Conservation (phyloP, 768 basidiomycete species). For the Trametes cingulata region DNA sequence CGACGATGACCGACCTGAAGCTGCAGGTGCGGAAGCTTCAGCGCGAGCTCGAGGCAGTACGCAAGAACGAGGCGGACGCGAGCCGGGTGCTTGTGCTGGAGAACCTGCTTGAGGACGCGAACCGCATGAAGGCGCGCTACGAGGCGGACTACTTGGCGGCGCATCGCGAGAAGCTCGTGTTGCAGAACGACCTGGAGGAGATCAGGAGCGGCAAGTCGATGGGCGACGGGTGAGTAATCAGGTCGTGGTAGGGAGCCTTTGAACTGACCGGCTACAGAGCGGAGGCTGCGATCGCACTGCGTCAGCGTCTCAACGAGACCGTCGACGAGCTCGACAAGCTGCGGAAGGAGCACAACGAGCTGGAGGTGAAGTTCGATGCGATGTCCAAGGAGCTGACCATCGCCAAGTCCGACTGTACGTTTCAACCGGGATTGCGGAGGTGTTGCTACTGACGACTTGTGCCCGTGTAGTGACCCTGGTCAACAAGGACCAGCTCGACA, state of each 20-base stretch:
- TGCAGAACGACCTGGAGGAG: slow-evolving; percentile 84
- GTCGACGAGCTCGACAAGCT: slow-evolving; percentile 77
- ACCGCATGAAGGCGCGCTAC: slow-evolving; percentile 85
- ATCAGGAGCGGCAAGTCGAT: slow-evolving; percentile 83
- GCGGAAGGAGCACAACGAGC: slow-evolving; percentile 65
- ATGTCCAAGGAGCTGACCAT: slow-evolving; percentile 71
- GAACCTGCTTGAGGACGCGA: slow-evolving; percentile 89
- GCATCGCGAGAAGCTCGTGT: slow-evolving; percentile 78
- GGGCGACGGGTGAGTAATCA: slow-evolving; percentile 69
- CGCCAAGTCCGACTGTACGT: slow-evolving; percentile 83
- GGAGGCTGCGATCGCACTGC: slow-evolving; percentile 85
- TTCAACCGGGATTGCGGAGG: background rate
- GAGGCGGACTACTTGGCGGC: slow-evolving; percentile 84
- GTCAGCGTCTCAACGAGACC: slow-evolving; percentile 85
- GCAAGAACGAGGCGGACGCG: slow-evolving; percentile 74
- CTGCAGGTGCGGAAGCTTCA: slow-evolving; percentile 80
- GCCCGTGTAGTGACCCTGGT: slow-evolving; percentile 73
- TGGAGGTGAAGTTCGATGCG: slow-evolving; percentile 68
- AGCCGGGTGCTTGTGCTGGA: slow-evolving; percentile 84
- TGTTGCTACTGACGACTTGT: background rate
- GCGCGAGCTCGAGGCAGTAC: slow-evolving; percentile 75
- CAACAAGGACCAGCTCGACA: slow-evolving; percentile 91
- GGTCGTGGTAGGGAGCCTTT: background rate
- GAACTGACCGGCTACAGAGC: slow-evolving; percentile 49
- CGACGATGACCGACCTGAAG: slow-evolving; percentile 91